Evolutionary conservation across 441 rosid species (phyloP).

Genomic region (Mallotus japonicus): DNA sequence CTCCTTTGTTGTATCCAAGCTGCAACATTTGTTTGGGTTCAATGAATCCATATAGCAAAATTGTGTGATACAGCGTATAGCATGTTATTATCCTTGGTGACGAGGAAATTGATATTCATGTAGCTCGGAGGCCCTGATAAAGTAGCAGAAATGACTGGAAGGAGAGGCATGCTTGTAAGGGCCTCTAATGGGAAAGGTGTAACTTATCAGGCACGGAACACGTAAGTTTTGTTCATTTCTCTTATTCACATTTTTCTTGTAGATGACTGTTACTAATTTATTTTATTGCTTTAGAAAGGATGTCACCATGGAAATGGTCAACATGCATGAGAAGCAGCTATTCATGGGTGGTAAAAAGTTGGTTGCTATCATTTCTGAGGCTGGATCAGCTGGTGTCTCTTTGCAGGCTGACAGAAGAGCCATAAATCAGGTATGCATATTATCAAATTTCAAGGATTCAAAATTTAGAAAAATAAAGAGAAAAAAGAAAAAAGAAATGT

Average conservation of each 20-base stretch:
- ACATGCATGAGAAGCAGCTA: slow-evolving; percentile 98
- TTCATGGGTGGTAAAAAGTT: slow-evolving; percentile 98
- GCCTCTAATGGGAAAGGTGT: slow-evolving; percentile 95
- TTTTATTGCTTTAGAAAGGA: slow-evolving; percentile 68
- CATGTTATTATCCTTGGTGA: slow-evolving; percentile 17
- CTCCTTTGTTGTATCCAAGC: not conserved
- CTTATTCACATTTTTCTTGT: slow-evolving; percentile 22
- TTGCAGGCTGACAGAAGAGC: slow-evolving; percentile 99
- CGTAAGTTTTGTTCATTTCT: slow-evolving; percentile 52
- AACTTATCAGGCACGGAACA: slow-evolving; percentile 94
- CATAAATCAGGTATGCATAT: slow-evolving; percentile 63
- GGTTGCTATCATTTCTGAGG: slow-evolving; percentile 98
- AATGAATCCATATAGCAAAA: not conserved
- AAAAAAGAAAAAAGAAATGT: too few species aligned
- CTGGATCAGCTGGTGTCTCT: slow-evolving; percentile 99
- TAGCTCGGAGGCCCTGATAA: slow-evolving; percentile 99
- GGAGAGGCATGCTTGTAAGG: slow-evolving; percentile 99
- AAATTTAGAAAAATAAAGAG: not conserved
- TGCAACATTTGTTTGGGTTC: slow-evolving; percentile 1
- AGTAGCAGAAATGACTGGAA: slow-evolving; percentile 98
- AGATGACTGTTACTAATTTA: slow-evolving; percentile 27
- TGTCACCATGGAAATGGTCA: slow-evolving; percentile 98
- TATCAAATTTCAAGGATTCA: slow-evolving; percentile 5
- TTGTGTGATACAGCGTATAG: not conserved
- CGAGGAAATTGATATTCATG: slow-evolving; percentile 24